phyloP scores from a whole-genome alignment of 371 early-diverging fungal genomes.

The Haplosporangium sp. region DNA sequence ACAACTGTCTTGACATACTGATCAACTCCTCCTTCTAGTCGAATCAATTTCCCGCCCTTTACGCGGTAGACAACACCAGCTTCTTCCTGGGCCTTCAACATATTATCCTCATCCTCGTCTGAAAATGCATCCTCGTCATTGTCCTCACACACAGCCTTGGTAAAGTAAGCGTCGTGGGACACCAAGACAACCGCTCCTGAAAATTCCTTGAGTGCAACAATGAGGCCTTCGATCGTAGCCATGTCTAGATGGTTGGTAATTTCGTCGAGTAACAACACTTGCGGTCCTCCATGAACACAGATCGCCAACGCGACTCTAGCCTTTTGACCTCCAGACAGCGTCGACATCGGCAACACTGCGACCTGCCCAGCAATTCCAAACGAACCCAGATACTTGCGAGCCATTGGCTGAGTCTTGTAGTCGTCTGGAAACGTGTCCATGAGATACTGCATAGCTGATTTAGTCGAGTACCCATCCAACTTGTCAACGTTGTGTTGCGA shows the following conservation, averaged over 20 bases:
- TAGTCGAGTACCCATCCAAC: constrained; percentile 61
- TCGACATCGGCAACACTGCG: constrained; percentile 61
- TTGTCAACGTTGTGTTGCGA: constrained; percentile 83
- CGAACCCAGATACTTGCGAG: constrained; percentile 73
- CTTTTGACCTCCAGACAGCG: constrained; percentile 82
- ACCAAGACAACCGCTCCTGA: constrained; percentile 74
- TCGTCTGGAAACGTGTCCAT: constrained; percentile 58
- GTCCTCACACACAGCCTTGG: constrained; percentile 68
- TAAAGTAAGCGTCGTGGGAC: constrained; percentile 81
- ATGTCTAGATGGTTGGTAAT: constrained; percentile 88
- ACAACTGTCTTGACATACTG: constrained; percentile 51
- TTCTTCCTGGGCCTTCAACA: constrained; percentile 38
- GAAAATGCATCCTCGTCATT: constrained; percentile 41
- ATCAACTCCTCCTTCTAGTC: constrained; percentile 50
- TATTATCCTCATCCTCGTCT: constrained; percentile 54
- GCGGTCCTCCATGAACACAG: constrained; percentile 70
- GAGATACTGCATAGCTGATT: constrained; percentile 62
- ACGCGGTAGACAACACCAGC: constrained; percentile 50
- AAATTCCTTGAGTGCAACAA: constrained; percentile 69
- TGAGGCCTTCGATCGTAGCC: constrained; percentile 74
- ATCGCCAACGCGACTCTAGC: constrained; percentile 80
- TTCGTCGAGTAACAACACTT: constrained; percentile 87
- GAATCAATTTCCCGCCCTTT: constrained; percentile 38
- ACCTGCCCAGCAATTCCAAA: constrained; percentile 73
- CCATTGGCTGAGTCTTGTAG: constrained; percentile 65